Conservation (phyloP, 768 basidiomycete genomes). For the Pholiota molesta region DNA sequence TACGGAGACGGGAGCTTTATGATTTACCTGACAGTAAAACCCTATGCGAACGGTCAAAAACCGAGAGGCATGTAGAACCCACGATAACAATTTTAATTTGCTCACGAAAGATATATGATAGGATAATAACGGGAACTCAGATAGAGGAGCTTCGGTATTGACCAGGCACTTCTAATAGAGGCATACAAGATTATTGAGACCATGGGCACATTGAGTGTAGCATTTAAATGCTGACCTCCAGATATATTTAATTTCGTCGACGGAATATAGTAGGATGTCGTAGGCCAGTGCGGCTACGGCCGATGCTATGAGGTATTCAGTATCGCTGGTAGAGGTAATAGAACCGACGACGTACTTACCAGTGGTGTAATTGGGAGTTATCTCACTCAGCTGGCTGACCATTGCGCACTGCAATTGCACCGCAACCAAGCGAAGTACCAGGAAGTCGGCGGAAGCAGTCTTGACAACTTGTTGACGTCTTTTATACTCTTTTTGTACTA, state of each 20-base stretch:
- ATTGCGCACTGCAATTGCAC: no score
- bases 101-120: neutral
- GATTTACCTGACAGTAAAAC: neutral
- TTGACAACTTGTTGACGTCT: no score
- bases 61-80: neutral
- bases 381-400: no score
- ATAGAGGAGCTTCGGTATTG: constrained; percentile 1
- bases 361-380: no score
- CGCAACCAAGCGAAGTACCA: no score
- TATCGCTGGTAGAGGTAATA: neutral
- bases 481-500: no score
- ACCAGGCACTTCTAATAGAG: neutral
- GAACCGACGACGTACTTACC: neutral
- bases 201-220: neutral
- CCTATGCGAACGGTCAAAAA: no score
- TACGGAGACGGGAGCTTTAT: neutral
- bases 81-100: neutral
- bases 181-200: neutral
- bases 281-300: neutral
- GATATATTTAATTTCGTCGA: neutral
- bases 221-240: neutral
- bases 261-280: neutral
- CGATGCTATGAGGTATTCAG: neutral
- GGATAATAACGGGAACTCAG: neutral
- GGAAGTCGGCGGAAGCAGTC: no score